Base-by-base conservation (phyloP, 352 stramenopile genomes). In the Phytopythium vexans region DNA sequence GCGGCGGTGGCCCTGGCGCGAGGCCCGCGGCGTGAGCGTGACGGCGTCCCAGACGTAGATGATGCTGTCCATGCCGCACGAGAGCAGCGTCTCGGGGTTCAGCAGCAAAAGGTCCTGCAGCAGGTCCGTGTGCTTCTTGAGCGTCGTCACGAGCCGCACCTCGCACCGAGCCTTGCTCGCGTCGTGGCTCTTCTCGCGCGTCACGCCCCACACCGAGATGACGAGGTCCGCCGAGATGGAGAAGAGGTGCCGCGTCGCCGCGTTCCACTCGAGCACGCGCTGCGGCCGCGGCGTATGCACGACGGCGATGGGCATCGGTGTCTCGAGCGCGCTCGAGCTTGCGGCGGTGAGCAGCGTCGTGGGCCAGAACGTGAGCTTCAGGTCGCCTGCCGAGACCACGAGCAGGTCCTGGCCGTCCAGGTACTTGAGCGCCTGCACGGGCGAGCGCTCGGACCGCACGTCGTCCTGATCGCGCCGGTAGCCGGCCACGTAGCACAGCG, bases 351-450 rank as follows among this genome's bases (percentile, higher is more conserved):
- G 52, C 21, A 89, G 66, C 12, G 66, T 73, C 1, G 77, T 69
- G 2, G 75, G 56, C 82, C 82, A 92, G 50, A 92, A 90, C 31
- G 79, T 89, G 50, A 92, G 68, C 49, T 90, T 92, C 12, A 92
- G 55, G 41, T 92, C 82, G 0, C 79, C 82, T 7, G 69, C 82
- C 1, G 82, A 89, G 8, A 90, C 72, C n/a, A 68, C 79, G 7
- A 92, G 58, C 9, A 92, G 39, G 44, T 92, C 79, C 4, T 86
- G 48, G 0, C 52, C 54, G 12, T 56, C 68, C n/a, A 92, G 49
- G 53, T 86, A 88, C 56, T 88, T 89, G 9, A 92, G 49, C 8
- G 65, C 78, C 56, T 92, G 82, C 2, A 92, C 82, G 2, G 82
- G 82, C 14, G 79, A 90, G 8, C 78, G 73, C 60, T 92, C 82